Evolutionary conservation across 164 flowering plant genomes (phyloP).

Genomic region (Aristolochia contorta): DNA sequence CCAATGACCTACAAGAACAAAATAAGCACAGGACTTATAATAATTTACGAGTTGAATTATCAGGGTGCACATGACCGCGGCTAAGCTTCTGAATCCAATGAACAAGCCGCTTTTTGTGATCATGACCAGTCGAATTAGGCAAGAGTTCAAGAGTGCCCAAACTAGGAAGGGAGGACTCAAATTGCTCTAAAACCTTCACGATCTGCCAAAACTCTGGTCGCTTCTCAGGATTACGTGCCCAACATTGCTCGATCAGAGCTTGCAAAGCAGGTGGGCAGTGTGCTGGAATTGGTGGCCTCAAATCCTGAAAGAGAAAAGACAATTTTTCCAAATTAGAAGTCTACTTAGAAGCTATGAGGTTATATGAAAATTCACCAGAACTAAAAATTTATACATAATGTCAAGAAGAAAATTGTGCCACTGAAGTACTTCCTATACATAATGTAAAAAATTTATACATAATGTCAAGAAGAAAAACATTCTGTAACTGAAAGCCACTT

Average conservation of each 20-base stretch:
- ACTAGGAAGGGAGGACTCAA: conserved; percentile 43
- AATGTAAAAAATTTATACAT: not conserved
- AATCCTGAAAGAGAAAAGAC: conserved; percentile 36
- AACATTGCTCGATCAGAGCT: conserved; percentile 66
- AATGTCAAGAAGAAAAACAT: too few relatives aligned
- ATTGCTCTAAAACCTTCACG: conserved; percentile 65
- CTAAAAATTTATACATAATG: not conserved
- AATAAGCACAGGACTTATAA: not conserved
- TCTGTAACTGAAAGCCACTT: too few relatives aligned
- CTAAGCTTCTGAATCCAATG: conserved; percentile 76
- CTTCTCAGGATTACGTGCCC: conserved; percentile 52
- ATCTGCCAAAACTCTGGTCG: conserved; percentile 74
- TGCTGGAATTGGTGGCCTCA: conserved; percentile 60
- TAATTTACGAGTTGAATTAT: conserved; percentile 24
- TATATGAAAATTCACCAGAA: too few relatives aligned
- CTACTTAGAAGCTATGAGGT: too few relatives aligned
- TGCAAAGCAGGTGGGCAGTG: conserved; percentile 59
- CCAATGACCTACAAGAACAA: not conserved
- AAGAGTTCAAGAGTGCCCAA: conserved; percentile 56
- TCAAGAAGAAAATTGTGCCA: too few relatives aligned
- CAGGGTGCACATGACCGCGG: conserved; percentile 29
- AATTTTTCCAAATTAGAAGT: not conserved
- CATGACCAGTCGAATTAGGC: conserved; percentile 30
- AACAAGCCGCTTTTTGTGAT: conserved; percentile 69
- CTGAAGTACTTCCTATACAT: too few relatives aligned